Evolutionary conservation across 2,329 filamentous ascomycete genomes (phyloP).

Genomic region (Aureobasidium namibiae): DNA sequence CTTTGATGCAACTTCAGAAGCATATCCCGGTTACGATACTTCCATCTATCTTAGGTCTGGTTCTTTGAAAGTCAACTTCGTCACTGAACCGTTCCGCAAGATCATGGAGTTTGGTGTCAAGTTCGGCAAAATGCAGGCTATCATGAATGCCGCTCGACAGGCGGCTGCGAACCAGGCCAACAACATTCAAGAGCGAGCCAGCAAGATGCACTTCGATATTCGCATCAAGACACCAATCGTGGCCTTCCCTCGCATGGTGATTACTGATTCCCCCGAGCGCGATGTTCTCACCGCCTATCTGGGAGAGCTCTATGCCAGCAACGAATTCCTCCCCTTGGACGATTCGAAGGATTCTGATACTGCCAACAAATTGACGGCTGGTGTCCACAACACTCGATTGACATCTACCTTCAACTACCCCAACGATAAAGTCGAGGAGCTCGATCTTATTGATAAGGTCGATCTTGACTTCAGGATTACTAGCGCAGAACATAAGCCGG

Average conservation of each 20-base stretch:
- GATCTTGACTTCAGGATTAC: conserved; percentile 89
- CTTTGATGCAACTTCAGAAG: conserved; percentile 66
- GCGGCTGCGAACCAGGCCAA: conserved; percentile 89
- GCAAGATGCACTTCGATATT: conserved; percentile 88
- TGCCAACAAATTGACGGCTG: conserved; percentile 82
- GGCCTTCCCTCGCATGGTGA: conserved; percentile 76
- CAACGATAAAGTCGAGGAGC: conserved; percentile 64
- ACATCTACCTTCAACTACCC: conserved; percentile 84
- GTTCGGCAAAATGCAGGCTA: conserved; percentile 98
- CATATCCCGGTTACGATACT: conserved; percentile 90
- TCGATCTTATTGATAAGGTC: conserved; percentile 95
- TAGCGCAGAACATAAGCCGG: conserved; percentile 76
- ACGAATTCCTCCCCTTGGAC: conserved; percentile 79
- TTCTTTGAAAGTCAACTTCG: conserved; percentile 92
- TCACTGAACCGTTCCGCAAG: conserved; percentile 95
- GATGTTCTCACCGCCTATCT: conserved; percentile 88
- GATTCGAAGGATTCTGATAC: conserved; percentile 64
- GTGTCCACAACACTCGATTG: conserved; percentile 83
- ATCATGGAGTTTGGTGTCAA: conserved; percentile 98
- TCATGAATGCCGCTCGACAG: conserved; percentile 94
- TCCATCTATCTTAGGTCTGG: conserved; percentile 85
- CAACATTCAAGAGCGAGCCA: conserved; percentile 83
- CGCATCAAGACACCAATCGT: conserved; percentile 92
- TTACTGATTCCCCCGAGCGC: conserved; percentile 59
- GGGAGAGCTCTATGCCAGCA: conserved; percentile 95